Evolutionary conservation across 805 yeast species (phyloP).

Genomic region (Wickerhamomyces xylosicus): DNA sequence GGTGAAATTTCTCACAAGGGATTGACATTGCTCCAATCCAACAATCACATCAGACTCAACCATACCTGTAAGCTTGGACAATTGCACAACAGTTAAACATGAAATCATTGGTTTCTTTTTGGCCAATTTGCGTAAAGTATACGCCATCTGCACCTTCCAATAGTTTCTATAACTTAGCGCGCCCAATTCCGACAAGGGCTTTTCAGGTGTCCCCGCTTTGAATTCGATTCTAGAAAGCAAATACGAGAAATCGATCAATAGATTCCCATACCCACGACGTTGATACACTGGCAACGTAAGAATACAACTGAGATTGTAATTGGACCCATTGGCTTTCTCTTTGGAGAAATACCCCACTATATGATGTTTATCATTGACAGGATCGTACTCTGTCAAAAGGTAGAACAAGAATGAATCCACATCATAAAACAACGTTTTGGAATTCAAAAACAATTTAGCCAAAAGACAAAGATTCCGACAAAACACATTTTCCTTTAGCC

Average conservation of each 20-base stretch:
- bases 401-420: constrained; percentile 94
- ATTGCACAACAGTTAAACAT: constrained; percentile 42
- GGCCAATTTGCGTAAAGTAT: constrained; percentile 15
- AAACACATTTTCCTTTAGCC: constrained; percentile 67
- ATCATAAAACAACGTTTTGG: constrained; percentile 87
- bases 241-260: constrained; percentile 85
- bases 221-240: constrained; percentile 64
- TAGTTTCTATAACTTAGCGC: constrained; percentile 75
- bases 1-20: constrained; percentile 37
- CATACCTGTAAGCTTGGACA: constrained; percentile 76
- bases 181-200: constrained; percentile 85
- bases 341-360: constrained; percentile 94
- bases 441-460: constrained; percentile 81
- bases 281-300: constrained; percentile 83
- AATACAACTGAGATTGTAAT: constrained; percentile 84
- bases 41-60: constrained; percentile 76
- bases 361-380: constrained; percentile 37
- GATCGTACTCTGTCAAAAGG: constrained; percentile 63
- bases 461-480: constrained; percentile 86
- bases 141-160: constrained; percentile 67
- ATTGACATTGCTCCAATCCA: constrained; percentile 70
- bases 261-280: constrained; percentile 80
- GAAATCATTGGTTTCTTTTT: constrained; percentile 4
- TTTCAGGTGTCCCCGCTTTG: constrained; percentile 88
- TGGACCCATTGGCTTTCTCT: constrained; percentile 62